Percentiles rank a stretch among this genome's conserved stretches.
These are phyloP conservation scores for Paspalum notatum DNA, from an alignment of 176 grass and related monocot species.

Conservation along the genomic window DNA sequence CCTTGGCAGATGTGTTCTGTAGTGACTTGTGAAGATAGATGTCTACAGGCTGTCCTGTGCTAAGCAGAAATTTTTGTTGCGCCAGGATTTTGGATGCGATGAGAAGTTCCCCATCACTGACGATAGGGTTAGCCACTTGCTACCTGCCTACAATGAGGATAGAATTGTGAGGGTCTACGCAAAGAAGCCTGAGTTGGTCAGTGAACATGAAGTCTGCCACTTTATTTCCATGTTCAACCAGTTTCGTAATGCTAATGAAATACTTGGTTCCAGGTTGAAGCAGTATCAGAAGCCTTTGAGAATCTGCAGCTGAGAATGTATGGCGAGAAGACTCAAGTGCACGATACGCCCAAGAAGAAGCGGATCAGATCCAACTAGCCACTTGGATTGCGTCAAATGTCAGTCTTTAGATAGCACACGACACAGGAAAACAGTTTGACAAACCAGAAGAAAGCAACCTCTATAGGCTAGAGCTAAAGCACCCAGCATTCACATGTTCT, in stretches of 20 bases:
- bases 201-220: slow-evolving; percentile 21
- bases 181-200: slow-evolving; percentile 79
- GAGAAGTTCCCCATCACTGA: slow-evolving; percentile 87
- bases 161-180: slow-evolving; percentile 88
- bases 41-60: neutral
- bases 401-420: slow-evolving; percentile 31
- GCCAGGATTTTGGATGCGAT: slow-evolving; percentile 65
- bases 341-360: slow-evolving; percentile 87
- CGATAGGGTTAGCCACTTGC: slow-evolving; percentile 81
- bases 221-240: neutral
- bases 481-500: neutral
- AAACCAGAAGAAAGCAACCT: neutral
- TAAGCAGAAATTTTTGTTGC: slow-evolving; percentile 25
- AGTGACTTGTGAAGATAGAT: neutral
- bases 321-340: slow-evolving; percentile 84
- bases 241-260: slow-evolving; percentile 8
- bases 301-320: slow-evolving; percentile 84
- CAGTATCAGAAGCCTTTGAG: slow-evolving; percentile 83
- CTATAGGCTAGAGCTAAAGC: slow-evolving; percentile 14
- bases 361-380: slow-evolving; percentile 34
- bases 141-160: slow-evolving; percentile 71
- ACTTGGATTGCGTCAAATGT: slow-evolving; percentile 7
- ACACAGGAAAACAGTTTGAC: slow-evolving; percentile 20
- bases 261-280: slow-evolving; percentile 61
- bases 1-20: neutral